These are phyloP conservation scores for Uronychia setigera DNA, from an alignment of 73 alveolate species.

Conservation along the genomic window DNA sequence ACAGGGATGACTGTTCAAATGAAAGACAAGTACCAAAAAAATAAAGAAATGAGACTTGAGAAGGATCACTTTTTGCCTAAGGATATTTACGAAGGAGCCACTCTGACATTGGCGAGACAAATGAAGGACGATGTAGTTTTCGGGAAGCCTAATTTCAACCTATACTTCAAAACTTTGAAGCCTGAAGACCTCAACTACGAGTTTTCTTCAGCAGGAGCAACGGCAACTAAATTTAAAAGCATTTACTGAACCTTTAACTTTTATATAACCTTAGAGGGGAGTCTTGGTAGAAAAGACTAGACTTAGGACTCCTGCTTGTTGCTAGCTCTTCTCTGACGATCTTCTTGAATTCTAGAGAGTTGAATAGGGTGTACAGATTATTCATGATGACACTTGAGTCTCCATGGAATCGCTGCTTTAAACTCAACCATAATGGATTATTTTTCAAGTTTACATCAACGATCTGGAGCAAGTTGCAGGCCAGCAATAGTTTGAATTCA, in stretches of 20 bases:
- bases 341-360: background rate
- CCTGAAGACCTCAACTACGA: conserved; percentile 18
- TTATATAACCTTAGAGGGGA: background rate
- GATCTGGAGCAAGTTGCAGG: background rate
- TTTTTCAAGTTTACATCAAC: background rate
- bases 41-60: background rate
- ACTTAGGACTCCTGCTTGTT: background rate
- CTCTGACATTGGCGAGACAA: conserved; percentile 29
- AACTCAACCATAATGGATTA: background rate
- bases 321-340: background rate
- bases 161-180: conserved; percentile 45
- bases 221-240: background rate
- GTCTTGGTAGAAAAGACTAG: background rate
- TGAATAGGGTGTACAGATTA: background rate
- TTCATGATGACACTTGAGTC: background rate
- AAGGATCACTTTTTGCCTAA: conserved; percentile 36
- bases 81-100: conserved; percentile 31
- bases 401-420: background rate
- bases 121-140: conserved; percentile 61
- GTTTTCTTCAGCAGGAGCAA: background rate
- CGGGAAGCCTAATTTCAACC: conserved; percentile 62
- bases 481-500: background rate
- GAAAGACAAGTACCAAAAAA: conserved; percentile 16
- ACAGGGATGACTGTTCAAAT: conserved; percentile 9
- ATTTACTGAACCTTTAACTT: background rate